A percentile compares a stretch with the other conserved stretches of the same genome.
Evolutionary conservation across 129 eudicot species (phyloP).

Genomic region (Deinandra increscens): DNA sequence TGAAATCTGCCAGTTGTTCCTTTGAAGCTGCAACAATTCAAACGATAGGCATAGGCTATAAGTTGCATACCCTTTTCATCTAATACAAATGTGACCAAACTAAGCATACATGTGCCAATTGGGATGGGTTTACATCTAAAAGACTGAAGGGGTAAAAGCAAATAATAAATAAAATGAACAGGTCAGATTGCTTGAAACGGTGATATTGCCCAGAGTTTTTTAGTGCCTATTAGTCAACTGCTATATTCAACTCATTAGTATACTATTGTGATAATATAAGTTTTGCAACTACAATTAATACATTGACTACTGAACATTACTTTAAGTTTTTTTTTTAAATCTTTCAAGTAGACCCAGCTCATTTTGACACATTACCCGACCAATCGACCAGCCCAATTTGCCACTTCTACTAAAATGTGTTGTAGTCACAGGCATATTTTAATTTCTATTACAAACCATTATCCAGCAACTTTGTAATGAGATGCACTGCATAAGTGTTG

Average conservation of each 20-base stretch:
- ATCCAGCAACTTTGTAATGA: slow-evolving; percentile 85
- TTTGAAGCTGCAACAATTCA: slow-evolving; percentile 60
- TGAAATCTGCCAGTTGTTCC: slow-evolving; percentile 66
- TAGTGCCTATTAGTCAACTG: not conserved
- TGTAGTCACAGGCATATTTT: not conserved
- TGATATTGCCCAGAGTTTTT: not conserved
- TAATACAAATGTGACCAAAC: slow-evolving; percentile 3
- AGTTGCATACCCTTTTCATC: not conserved
- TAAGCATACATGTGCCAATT: not conserved
- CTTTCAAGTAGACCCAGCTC: not conserved
- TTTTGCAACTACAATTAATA: not conserved
- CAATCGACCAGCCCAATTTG: not conserved
- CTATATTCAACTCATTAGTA: not conserved
- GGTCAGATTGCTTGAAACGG: not conserved
- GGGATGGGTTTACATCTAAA: not conserved
- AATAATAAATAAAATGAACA: not conserved
- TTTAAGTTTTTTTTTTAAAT: not conserved
- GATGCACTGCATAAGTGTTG: slow-evolving; percentile 85
- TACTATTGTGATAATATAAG: not conserved
- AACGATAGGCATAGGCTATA: not conserved
- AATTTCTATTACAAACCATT: slow-evolving; percentile 46
- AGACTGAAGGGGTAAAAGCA: not conserved
- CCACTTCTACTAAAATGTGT: not conserved
- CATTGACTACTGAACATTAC: not conserved
- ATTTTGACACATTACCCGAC: not conserved